A percentile compares a stretch with the other conserved stretches of the same genome.
These are phyloP conservation scores for Microdochium paspali DNA, from an alignment of 2,329 filamentous ascomycete species.

Conservation along the genomic window DNA sequence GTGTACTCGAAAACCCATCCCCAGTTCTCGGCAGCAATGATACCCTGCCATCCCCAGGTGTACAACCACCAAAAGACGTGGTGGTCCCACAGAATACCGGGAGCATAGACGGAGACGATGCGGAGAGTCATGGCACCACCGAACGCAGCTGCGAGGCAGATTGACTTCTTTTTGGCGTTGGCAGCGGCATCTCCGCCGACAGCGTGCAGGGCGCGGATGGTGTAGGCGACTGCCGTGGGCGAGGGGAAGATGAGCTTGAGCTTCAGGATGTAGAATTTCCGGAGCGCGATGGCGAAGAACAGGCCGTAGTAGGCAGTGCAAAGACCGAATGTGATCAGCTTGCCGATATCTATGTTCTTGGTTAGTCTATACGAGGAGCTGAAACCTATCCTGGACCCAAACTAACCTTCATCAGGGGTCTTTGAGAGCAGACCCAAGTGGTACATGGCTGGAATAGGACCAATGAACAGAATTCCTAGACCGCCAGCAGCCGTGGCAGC, in stretches of 20 bases:
- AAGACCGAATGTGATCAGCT: slow-evolving; percentile 38
- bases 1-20: slow-evolving; percentile 51
- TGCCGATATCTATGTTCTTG: slow-evolving; percentile 35
- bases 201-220: slow-evolving; percentile 49
- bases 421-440: slow-evolving; percentile 28
- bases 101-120: slow-evolving; percentile 45
- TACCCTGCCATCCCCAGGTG: background rate
- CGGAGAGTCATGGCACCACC: slow-evolving; percentile 35
- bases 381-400: no score
- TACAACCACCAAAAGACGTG: background rate
- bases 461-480: slow-evolving; percentile 34
- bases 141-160: slow-evolving; percentile 40
- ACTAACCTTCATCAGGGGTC: slow-evolving; percentile 20
- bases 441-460: slow-evolving; percentile 36
- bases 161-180: slow-evolving; percentile 45
- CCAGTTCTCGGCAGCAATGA: slow-evolving; percentile 38
- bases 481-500: slow-evolving; percentile 36
- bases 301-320: slow-evolving; percentile 44
- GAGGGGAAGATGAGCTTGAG: slow-evolving; percentile 50
- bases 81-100: slow-evolving; percentile 37
- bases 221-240: slow-evolving; percentile 47
- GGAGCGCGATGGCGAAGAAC: slow-evolving; percentile 40
- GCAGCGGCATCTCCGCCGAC: slow-evolving; percentile 33
- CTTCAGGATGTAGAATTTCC: slow-evolving; percentile 50
- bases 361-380: no score